Evolutionary conservation across 2,329 filamentous ascomycete genomes (phyloP), one percentile per base, ranked within the genome.

Genomic region (Fusarium floridanum): DNA sequence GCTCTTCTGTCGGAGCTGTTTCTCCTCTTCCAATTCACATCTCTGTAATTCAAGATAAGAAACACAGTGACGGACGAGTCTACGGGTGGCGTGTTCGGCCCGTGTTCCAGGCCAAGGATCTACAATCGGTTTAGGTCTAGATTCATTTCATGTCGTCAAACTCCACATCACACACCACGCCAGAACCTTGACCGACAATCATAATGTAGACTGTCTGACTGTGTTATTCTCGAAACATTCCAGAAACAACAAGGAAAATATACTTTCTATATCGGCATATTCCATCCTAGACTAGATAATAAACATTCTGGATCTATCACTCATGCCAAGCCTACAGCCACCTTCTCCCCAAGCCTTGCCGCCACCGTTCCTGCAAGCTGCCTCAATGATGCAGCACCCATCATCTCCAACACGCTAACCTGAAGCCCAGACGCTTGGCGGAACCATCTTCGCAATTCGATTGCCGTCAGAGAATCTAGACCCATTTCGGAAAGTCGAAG

Each of bases 341-440:
- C 14, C 56, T 55, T 67, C 17, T 67, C 65, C 17, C 34, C n/a
- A 16, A 63, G 36, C 37, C 53, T 45, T 5, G 48, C 20, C 27
- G 43, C 53, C 7, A 72, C 70, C 20, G 61, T 64, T 12, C 56
- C 22, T 8, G 53, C 60, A 3, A 75, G 50, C 2, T 68, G 59
- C 2, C 14, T 50, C 6, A 74, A 6, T 6, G 59, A 72, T 1
- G 65, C 16, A 1, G 66, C 60, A 2, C 68, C 68, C 17, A 74
- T 45, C 68, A 75, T 74, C 17, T 75, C 71, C 12, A 75, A 12
- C 2, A 75, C 64, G 14, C 71, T 74, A 0, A 75, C 61, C 2
- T 75, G 68, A 11, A 72, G n/a, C 0, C 45, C 65, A 17, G 73
- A 72, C 0, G 59, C 65, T 11, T 62, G 64, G 6, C 63, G 20